These are phyloP conservation scores for Yarrowia galli DNA, from an alignment of 1,139 yeast genomes.

Conservation along the genomic window DNA sequence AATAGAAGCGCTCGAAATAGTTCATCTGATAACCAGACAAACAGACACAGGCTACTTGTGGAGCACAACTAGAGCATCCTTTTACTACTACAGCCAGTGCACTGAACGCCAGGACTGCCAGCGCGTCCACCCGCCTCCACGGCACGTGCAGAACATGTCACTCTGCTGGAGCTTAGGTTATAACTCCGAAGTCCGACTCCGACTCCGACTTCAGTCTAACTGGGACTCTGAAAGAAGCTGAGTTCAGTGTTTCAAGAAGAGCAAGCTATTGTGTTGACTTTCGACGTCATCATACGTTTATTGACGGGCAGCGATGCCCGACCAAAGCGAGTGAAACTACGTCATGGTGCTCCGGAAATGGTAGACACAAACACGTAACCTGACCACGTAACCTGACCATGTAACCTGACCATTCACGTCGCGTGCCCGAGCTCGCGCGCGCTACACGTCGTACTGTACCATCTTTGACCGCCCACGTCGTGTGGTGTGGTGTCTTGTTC, in stretches of 20 bases:
- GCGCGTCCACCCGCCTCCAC: too few relatives aligned
- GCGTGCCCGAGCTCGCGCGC: not conserved
- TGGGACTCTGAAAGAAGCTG: not conserved
- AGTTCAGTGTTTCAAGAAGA: not conserved
- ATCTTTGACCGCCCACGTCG: not conserved
- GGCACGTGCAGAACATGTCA: not conserved
- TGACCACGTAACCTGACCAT: not conserved
- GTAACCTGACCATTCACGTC: not conserved
- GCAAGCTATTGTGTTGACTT: not conserved
- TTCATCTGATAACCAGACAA: not conserved
- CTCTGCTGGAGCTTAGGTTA: not conserved
- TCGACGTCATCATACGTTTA: slow-evolving; percentile 9
- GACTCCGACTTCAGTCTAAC: not conserved
- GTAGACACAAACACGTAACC: not conserved
- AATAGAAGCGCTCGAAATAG: not conserved
- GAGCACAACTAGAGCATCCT: too few relatives aligned
- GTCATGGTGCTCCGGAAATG: not conserved
- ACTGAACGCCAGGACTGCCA: too few relatives aligned
- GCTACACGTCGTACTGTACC: too few relatives aligned
- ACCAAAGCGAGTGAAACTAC: too few relatives aligned
- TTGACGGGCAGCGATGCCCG: not conserved
- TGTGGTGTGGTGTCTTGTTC: not conserved
- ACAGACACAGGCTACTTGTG: too few relatives aligned
- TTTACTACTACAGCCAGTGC: too few relatives aligned
- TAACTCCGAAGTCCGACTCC: not conserved